A percentile compares a stretch with the other conserved stretches of the same genome.
phyloP scores from a whole-genome alignment of 495 filamentous ascomycete species.

The Aspergillus sclerotiicarbonarius region DNA sequence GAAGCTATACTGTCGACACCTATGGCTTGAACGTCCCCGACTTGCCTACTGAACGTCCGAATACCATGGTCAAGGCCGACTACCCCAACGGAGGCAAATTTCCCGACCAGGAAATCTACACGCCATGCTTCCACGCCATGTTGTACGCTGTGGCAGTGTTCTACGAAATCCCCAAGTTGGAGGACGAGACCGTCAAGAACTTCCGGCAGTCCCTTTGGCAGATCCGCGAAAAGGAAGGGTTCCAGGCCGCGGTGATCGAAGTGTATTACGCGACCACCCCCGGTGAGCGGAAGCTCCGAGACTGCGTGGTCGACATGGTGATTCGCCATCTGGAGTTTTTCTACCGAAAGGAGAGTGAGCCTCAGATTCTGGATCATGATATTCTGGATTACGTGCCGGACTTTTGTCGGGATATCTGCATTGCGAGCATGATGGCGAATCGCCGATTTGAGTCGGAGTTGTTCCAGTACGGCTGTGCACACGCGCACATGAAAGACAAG shows the following conservation, averaged over 20 bases:
- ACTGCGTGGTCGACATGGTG: background rate
- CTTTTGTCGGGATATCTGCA: background rate
- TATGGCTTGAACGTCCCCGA: background rate
- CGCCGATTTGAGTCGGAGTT: background rate
- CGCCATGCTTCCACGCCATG: background rate
- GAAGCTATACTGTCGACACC: slow-evolving; percentile 6
- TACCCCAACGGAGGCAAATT: background rate
- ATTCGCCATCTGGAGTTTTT: background rate
- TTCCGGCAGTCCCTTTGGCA: background rate
- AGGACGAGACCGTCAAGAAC: background rate
- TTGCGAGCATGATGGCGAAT: background rate
- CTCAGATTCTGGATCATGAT: background rate
- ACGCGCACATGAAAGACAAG: too few relatives aligned
- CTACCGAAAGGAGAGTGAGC: background rate
- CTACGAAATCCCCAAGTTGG: background rate
- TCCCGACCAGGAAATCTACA: background rate
- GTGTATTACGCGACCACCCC: background rate
- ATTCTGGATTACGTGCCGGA: background rate
- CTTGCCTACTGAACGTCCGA: background rate
- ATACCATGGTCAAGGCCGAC: background rate
- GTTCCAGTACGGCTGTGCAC: too few relatives aligned
- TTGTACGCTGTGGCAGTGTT: background rate
- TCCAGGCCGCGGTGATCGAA: background rate
- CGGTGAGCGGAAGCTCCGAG: background rate
- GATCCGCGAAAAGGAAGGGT: background rate